Base-by-base conservation (phyloP, 164 flowering plant genomes). In the Aristolochia fimbriata region DNA sequence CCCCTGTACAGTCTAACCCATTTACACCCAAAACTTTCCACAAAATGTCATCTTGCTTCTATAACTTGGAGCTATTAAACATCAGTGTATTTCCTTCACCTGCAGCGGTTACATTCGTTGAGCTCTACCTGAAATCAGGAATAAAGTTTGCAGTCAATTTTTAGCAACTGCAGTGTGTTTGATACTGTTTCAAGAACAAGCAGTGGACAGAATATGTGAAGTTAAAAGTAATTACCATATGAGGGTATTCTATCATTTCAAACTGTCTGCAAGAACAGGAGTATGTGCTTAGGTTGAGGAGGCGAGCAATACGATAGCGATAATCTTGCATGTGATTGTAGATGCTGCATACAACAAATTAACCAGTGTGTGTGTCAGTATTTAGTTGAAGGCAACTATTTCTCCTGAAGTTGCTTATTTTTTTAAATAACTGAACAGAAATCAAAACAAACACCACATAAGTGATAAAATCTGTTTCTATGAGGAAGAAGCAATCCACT, bases 311-410 rank as follows among this genome's bases (percentile, higher is more conserved):
- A n/a, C 52, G 50, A 19, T 48, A 50, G 50, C 59, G 51, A 57
- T 51, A 65, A 15, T 23, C 62, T 52, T 49, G 55, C 41, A 65
- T 24, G 45, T 65, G 68, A 41, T 65, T 65, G 62, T 65, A 65
- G 61, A 65, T 65, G 51, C 68, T 65, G 62, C 68, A 57, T 46
- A 4, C 51, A 54, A 11, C 23, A 10, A 17, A 8, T 7, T 24
- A 23, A 55, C 13, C 17, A 19, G 20, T 19, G 30, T 4, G 16
- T 24, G 1, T 0, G 31, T 20, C 17, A 43, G 21, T 2, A 59
- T 23, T 47, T 22, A 25, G 17, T 17, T 23, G 15, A 3, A 15
- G 43, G 21, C 21, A 17, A 15, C 14, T 13, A 47, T 56, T 56
- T n/a, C 37, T 8, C 15, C 46, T 11, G 12, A 20, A 27, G 14